Evolutionary conservation across 495 filamentous ascomycete genomes (phyloP).

Genomic region (Xylaria flabelliformis): DNA sequence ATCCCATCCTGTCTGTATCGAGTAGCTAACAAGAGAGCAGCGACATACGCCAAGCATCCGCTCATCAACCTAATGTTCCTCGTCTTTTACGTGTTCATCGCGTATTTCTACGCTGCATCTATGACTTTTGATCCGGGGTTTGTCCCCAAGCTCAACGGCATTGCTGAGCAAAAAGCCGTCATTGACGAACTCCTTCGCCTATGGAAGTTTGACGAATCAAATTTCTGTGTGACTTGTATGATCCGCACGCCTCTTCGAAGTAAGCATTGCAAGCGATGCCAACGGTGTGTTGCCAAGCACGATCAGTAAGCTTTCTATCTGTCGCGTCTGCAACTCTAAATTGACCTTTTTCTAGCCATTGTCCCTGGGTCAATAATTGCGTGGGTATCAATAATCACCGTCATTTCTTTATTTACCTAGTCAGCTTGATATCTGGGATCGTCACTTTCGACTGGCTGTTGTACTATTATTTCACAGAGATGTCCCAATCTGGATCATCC

Average conservation of each 20-base stretch:
- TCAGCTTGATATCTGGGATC: conserved; percentile 77
- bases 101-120: conserved; percentile 84
- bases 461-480: conserved; percentile 49
- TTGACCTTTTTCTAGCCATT: conserved; percentile 74
- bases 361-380: conserved; percentile 97
- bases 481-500: conserved; percentile 40
- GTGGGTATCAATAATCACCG: conserved; percentile 93
- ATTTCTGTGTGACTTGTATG: conserved; percentile 96
- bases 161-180: conserved; percentile 83
- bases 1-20: neutral
- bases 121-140: conserved; percentile 92
- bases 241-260: conserved; percentile 86
- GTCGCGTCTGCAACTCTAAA: neutral
- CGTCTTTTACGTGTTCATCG: conserved; percentile 65
- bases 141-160: conserved; percentile 89
- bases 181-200: conserved; percentile 82
- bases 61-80: conserved; percentile 78
- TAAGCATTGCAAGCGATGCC: conserved; percentile 92
- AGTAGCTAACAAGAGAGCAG: conserved; percentile 48
- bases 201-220: conserved; percentile 91
- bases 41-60: conserved; percentile 66
- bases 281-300: conserved; percentile 92
- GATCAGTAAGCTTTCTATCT: conserved; percentile 77
- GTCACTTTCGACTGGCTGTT: conserved; percentile 61
- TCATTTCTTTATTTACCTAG: conserved; percentile 90